phyloP scores from a whole-genome alignment of 768 basidiomycete genomes.

The Cystobasidium tubakii region DNA sequence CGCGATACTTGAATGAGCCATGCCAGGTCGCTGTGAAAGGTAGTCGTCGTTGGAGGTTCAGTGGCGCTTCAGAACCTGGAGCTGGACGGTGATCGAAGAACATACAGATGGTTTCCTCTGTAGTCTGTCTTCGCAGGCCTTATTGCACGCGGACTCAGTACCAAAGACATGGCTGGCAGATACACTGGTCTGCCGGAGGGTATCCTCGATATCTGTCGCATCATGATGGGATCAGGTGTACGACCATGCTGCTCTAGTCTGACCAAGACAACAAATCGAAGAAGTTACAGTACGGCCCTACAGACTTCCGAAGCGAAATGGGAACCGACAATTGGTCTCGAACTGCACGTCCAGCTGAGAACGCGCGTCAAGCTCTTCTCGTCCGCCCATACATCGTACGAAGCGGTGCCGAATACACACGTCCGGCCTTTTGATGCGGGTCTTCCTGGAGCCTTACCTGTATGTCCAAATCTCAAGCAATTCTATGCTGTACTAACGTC shows the following conservation, averaged over 20 bases:
- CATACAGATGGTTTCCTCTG: too few species aligned
- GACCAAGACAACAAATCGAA: neutral
- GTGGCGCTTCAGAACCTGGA: neutral
- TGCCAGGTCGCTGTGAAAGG: neutral
- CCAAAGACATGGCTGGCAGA: neutral
- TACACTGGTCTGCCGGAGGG: neutral
- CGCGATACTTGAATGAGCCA: neutral
- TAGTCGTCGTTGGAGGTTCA: neutral
- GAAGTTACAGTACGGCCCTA: neutral
- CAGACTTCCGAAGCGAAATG: slow-evolving; percentile 52
- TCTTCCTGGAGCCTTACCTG: slow-evolving; percentile 87
- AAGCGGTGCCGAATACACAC: slow-evolving; percentile 63
- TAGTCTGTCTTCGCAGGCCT: neutral
- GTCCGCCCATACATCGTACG: slow-evolving; percentile 53
- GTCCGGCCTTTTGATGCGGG: slow-evolving; percentile 79
- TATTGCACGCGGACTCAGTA: neutral
- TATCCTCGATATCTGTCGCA: neutral
- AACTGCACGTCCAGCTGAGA: slow-evolving; percentile 91
- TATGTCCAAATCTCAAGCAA: slow-evolving; percentile 51
- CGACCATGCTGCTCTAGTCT: neutral
- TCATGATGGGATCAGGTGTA: neutral
- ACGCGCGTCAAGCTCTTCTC: slow-evolving; percentile 85
- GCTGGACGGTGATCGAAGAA: neutral
- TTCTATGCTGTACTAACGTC: slow-evolving; percentile 61
- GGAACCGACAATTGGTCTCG: slow-evolving; percentile 85